phyloP scores from a whole-genome alignment of 2,329 filamentous ascomycete genomes.

The Aurifilum marmelostoma region DNA sequence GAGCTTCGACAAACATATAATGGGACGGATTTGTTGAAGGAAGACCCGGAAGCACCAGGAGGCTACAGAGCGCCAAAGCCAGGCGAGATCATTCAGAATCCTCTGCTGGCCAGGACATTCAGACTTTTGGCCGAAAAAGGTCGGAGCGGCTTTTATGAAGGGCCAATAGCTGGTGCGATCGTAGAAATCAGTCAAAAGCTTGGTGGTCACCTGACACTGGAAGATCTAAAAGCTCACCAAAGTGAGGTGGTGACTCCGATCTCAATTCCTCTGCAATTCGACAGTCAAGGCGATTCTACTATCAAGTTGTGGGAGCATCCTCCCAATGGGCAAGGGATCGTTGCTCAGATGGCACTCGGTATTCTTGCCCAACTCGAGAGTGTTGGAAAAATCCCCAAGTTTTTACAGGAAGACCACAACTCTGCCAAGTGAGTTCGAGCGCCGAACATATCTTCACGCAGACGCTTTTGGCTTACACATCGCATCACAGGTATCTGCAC shows the following conservation, averaged over 20 bases:
- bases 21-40: slow-evolving; percentile 73
- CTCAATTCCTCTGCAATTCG: slow-evolving; percentile 12
- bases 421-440: slow-evolving; percentile 59
- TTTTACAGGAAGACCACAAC: slow-evolving; percentile 75
- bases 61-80: slow-evolving; percentile 73
- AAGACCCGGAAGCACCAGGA: slow-evolving; percentile 64
- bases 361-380: slow-evolving; percentile 85
- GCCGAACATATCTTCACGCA: background rate
- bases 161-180: slow-evolving; percentile 76
- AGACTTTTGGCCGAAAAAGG: slow-evolving; percentile 74
- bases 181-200: slow-evolving; percentile 74
- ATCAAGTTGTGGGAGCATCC: slow-evolving; percentile 94
- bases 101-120: slow-evolving; percentile 78
- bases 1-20: slow-evolving; percentile 31
- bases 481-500: slow-evolving; percentile 61
- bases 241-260: slow-evolving; percentile 43
- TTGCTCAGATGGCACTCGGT: slow-evolving; percentile 88
- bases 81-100: slow-evolving; percentile 86
- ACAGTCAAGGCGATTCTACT: slow-evolving; percentile 52
- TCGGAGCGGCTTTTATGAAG: slow-evolving; percentile 87
- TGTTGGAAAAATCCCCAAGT: slow-evolving; percentile 71
- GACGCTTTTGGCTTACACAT: background rate
- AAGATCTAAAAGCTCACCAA: slow-evolving; percentile 78
- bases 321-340: slow-evolving; percentile 92
- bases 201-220: slow-evolving; percentile 75